phyloP scores from a whole-genome alignment of 2,329 filamentous ascomycete species.

The Pseudonectria foliicola region DNA sequence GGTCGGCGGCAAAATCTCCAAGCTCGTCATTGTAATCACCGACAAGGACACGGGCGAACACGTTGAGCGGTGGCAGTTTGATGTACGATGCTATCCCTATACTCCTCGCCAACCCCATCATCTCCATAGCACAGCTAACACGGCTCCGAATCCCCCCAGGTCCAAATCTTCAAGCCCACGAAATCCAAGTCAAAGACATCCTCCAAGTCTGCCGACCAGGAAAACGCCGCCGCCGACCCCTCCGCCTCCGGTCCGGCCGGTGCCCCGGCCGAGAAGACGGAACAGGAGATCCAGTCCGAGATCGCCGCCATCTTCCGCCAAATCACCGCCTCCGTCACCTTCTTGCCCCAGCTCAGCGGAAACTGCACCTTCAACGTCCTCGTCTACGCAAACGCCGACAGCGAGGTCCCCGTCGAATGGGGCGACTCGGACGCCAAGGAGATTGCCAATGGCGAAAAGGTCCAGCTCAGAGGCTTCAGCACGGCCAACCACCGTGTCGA shows the following conservation, averaged over 20 bases:
- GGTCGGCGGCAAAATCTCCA: slow-evolving; percentile 92
- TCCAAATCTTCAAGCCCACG: slow-evolving; percentile 32
- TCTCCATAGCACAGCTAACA: too few species aligned
- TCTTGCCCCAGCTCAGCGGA: slow-evolving; percentile 79
- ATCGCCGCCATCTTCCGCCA: slow-evolving; percentile 97
- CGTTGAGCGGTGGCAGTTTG: slow-evolving; percentile 96
- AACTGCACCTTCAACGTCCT: slow-evolving; percentile 98
- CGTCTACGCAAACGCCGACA: slow-evolving; percentile 94
- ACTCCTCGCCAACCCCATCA: not conserved
- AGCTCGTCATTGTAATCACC: slow-evolving; percentile 93
- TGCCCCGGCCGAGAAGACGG: slow-evolving; percentile 63
- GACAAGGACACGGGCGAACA: slow-evolving; percentile 96
- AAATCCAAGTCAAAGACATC: slow-evolving; percentile 39
- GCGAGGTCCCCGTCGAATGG: slow-evolving; percentile 96
- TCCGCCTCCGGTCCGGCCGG: slow-evolving; percentile 11
- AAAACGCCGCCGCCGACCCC: slow-evolving; percentile 51
- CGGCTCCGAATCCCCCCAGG: slow-evolving; percentile 22
- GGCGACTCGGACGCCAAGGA: slow-evolving; percentile 97
- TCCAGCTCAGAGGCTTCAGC: slow-evolving; percentile 92
- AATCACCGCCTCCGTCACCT: slow-evolving; percentile 95
- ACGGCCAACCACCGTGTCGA: slow-evolving; percentile 92
- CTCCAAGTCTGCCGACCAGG: slow-evolving; percentile 55
- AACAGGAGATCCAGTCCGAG: slow-evolving; percentile 88
- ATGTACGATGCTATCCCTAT: slow-evolving; percentile 46
- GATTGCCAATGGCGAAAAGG: slow-evolving; percentile 88